phyloP scores from a whole-genome alignment of 164 flowering plant genomes.

The Macadamia integrifolia region DNA sequence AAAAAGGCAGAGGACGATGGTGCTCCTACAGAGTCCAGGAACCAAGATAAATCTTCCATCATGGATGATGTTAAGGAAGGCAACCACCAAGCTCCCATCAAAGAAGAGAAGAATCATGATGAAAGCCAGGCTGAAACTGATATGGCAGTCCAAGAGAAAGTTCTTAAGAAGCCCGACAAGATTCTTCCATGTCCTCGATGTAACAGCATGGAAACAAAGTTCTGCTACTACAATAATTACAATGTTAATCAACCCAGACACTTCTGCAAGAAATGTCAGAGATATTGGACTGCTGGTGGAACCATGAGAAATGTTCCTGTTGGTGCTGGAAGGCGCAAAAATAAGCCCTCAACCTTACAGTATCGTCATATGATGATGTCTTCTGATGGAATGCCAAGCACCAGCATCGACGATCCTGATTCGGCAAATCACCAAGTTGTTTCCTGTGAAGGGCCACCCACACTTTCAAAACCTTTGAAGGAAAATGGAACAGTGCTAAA shows the following conservation, averaged over 20 bases:
- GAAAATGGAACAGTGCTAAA: slow-evolving; percentile 31
- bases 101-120: slow-evolving; percentile 8
- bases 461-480: slow-evolving; percentile 15
- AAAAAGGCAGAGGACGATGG: slow-evolving; percentile 4
- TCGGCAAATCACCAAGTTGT: slow-evolving; percentile 21
- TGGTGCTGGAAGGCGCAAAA: slow-evolving; percentile 46
- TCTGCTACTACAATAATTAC: slow-evolving; percentile 53
- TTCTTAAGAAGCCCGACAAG: slow-evolving; percentile 38
- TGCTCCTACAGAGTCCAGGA: background rate
- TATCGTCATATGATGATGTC: slow-evolving; percentile 26
- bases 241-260: slow-evolving; percentile 56
- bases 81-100: slow-evolving; percentile 4
- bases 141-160: slow-evolving; percentile 17
- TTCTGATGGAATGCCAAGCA: slow-evolving; percentile 25
- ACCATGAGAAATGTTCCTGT: slow-evolving; percentile 49
- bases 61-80: slow-evolving; percentile 15
- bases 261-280: slow-evolving; percentile 46
- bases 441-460: slow-evolving; percentile 18
- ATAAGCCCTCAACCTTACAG: slow-evolving; percentile 40
- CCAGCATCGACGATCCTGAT: slow-evolving; percentile 17
- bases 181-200: slow-evolving; percentile 50
- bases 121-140: slow-evolving; percentile 24
- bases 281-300: slow-evolving; percentile 62
- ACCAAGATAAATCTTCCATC: slow-evolving; percentile 10
- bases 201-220: slow-evolving; percentile 48